These are phyloP conservation scores for Phaeosphaeria sp. DNA, from an alignment of 2,329 filamentous ascomycete species.

Conservation along the genomic window DNA sequence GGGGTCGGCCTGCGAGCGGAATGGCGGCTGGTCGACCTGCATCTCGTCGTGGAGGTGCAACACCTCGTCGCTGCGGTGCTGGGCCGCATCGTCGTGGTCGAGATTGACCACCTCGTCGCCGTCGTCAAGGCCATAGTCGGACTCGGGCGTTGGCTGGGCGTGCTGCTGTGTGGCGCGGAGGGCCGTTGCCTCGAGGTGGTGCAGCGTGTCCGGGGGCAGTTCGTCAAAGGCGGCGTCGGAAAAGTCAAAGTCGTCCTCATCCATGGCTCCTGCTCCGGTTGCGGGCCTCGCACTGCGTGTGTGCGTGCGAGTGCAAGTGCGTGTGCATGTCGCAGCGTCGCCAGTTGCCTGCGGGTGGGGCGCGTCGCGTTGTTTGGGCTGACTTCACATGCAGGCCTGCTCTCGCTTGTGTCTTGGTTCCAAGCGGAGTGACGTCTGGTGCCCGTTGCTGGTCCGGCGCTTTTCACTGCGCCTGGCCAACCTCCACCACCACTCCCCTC, in stretches of 20 bases:
- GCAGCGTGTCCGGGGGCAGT: constrained; percentile 53
- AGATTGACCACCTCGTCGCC: constrained; percentile 54
- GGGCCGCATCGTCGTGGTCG: constrained; percentile 40
- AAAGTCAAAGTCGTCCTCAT: constrained; percentile 53
- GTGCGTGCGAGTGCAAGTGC: too few species aligned
- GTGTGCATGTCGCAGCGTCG: not conserved
- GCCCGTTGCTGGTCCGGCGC: constrained; percentile 5
- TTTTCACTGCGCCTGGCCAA: constrained; percentile 1
- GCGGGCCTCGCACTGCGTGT: not conserved
- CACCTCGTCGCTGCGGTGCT: too few species aligned
- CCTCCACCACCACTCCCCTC: not conserved
- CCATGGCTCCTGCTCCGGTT: constrained; percentile 26
- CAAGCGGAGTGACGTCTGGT: constrained; percentile 19
- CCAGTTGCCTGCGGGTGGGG: constrained; percentile 5
- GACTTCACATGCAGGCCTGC: constrained; percentile 15
- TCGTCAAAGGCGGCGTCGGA: constrained; percentile 54
- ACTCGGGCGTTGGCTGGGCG: constrained; percentile 12
- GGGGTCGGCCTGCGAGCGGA: constrained; percentile 35
- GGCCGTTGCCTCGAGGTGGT: constrained; percentile 54
- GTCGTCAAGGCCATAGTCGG: constrained; percentile 55
- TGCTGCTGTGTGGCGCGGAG: constrained; percentile 46
- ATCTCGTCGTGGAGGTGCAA: constrained; percentile 14
- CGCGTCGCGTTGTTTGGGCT: constrained; percentile 15
- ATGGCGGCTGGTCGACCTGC: constrained; percentile 29
- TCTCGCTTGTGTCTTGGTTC: not conserved